A percentile compares a stretch with the other conserved stretches of the same genome.
phyloP scores from a whole-genome alignment of 768 basidiomycete genomes.

The Naganishia friedmannii region DNA sequence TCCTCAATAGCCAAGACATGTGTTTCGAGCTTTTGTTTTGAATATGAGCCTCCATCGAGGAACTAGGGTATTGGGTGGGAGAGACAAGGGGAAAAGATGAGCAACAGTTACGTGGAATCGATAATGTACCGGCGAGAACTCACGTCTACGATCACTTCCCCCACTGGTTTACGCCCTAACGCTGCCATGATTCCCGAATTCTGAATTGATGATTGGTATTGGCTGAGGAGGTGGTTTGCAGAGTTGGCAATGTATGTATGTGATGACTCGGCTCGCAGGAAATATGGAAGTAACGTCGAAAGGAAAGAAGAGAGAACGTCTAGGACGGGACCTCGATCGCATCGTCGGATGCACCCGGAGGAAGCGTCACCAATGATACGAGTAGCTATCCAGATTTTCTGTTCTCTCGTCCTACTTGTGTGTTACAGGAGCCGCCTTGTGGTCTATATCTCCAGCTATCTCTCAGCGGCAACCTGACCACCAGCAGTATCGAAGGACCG shows the following conservation, averaged over 20 bases:
- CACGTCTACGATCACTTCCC: slow-evolving; percentile 26
- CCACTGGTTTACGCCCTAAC: slow-evolving; percentile 8
- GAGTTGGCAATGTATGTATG: too few relatives aligned
- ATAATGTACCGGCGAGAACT: not conserved
- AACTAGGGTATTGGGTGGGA: not conserved
- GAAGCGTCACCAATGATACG: not conserved
- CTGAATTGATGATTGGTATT: not conserved
- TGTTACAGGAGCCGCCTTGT: too few relatives aligned
- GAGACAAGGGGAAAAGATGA: not conserved
- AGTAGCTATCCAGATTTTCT: too few relatives aligned
- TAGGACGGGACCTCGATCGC: not conserved
- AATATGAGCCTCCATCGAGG: slow-evolving; percentile 17
- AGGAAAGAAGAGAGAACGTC: not conserved
- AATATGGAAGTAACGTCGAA: not conserved
- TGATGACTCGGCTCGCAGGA: not conserved
- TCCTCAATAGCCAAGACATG: slow-evolving; percentile 24
- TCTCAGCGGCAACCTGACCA: too few relatives aligned
- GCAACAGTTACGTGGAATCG: not conserved
- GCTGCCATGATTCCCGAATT: slow-evolving; percentile 7
- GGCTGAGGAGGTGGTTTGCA: too few relatives aligned
- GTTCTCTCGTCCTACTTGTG: too few relatives aligned
- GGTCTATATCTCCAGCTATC: too few relatives aligned
- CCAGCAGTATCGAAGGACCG: too few relatives aligned
- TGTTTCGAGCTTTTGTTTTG: slow-evolving; percentile 16
- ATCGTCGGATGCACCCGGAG: not conserved